These are phyloP conservation scores for Exophiala dermatitidis DNA, from an alignment of 2,329 filamentous ascomycete species.

Conservation along the genomic window DNA sequence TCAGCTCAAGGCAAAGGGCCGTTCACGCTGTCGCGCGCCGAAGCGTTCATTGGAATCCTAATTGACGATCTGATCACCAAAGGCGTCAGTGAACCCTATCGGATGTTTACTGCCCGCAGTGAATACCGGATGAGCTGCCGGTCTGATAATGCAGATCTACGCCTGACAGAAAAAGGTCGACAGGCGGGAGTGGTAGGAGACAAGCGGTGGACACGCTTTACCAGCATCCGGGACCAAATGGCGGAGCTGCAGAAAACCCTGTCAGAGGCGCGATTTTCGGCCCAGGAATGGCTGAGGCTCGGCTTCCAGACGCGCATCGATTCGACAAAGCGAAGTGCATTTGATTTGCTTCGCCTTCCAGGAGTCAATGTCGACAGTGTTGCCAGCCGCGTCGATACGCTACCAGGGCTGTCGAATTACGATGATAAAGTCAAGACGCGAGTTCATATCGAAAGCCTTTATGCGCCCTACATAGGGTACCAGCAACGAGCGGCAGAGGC, in stretches of 20 bases:
- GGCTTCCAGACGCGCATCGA: conserved; percentile 66
- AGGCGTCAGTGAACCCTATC: conserved; percentile 91
- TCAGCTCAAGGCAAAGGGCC: conserved; percentile 58
- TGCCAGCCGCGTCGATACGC: conserved; percentile 45
- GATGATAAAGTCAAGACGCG: conserved; percentile 55
- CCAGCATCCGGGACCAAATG: conserved; percentile 59
- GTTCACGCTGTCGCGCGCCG: conserved; percentile 66
- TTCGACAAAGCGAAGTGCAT: conserved; percentile 60
- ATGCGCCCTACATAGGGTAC: conserved; percentile 75
- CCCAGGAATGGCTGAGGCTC: conserved; percentile 59
- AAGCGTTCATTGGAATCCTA: conserved; percentile 98
- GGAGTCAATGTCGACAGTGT: conserved; percentile 47
- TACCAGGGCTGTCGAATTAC: conserved; percentile 39
- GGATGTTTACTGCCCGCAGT: conserved; percentile 95
- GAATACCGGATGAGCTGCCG: conserved; percentile 91
- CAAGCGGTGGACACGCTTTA: conserved; percentile 65
- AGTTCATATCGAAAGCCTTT: conserved; percentile 73
- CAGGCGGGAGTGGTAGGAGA: conserved; percentile 72
- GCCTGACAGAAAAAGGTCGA: conserved; percentile 72
- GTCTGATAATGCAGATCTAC: conserved; percentile 86
- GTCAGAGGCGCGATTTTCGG: conserved; percentile 49
- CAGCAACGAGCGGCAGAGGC: conserved; percentile 60
- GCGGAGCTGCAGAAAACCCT: conserved; percentile 58
- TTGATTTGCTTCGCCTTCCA: conserved; percentile 69
- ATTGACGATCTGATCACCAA: conserved; percentile 96